Base-by-base conservation (phyloP, 495 filamentous ascomycete species). In the Aspergillus panamensis region DNA sequence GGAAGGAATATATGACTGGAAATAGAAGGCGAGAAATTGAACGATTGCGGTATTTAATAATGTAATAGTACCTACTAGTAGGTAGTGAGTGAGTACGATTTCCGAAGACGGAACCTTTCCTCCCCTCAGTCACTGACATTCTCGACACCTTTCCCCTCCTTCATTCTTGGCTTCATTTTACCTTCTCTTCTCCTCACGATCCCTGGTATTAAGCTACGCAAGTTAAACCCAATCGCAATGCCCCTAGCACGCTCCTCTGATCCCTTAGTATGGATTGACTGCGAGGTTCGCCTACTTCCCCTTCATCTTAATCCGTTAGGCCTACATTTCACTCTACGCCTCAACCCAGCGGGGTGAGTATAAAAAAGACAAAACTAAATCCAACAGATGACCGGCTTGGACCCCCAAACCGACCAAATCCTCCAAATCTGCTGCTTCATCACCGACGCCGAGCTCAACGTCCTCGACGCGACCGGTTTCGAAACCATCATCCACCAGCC, bases 341-440 rank as follows among this genome's bases (percentile, higher is more conserved):
- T 14, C 3, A 39, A 52, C 14, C 8, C 12, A 52, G 31, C 50
- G 40, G 59, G 29, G n/a, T n/a, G n/a, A n/a, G n/a, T n/a, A n/a
- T n/a, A 37, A 51, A 40, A 40, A 17, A 62, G 54, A 39, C 3
- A 10, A 63, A 2, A 25, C 25, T 54, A 29, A 52, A 25, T 17
- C 43, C 20, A 19, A 49, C 60, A 96, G 92, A 98, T 98, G 94
- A 97, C 95, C 3, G 94, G 94, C 3, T 84, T 98, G 4, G 79
- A 96, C 69, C 76, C 84, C 2, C 82, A 87, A 30, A 82, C 71
- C 17, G 95, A 97, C 64, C 81, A 84, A 14, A 96, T 98, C 65
- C 83, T 98, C 62, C 90, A 95, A 67, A 88, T 98, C 31, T 94
- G 87, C 71, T 98, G 94, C 75, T 88, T 95, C 73, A 82, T 98